Percentiles rank a stretch among this genome's conserved stretches.
These are phyloP conservation scores for Mucor irregularis DNA, from an alignment of 371 early-diverging fungal species.

Conservation along the genomic window DNA sequence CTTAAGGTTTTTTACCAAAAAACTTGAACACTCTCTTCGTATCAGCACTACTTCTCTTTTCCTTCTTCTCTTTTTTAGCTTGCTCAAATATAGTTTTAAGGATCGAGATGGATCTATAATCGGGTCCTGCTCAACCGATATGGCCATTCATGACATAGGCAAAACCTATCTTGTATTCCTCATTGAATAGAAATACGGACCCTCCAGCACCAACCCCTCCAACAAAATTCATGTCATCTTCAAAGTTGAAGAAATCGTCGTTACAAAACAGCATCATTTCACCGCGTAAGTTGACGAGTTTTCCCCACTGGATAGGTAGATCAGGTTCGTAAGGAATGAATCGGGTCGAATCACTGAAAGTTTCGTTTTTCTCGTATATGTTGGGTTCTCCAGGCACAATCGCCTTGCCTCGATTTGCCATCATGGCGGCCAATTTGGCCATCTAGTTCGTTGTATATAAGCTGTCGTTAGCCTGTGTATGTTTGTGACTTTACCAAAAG, in stretches of 20 bases:
- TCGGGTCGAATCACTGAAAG: constrained; percentile 4
- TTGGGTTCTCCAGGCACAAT: constrained; percentile 44
- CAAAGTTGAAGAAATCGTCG: not conserved
- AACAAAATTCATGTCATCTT: not conserved
- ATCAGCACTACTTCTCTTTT: too few species aligned
- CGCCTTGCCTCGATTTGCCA: constrained; percentile 65
- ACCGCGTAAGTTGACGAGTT: not conserved
- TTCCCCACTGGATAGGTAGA: not conserved
- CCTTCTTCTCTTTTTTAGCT: constrained; percentile 6
- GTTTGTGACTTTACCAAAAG: too few species aligned
- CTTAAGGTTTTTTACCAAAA: too few species aligned
- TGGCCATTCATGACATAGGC: constrained; percentile 15
- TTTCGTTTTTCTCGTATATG: constrained; percentile 18
- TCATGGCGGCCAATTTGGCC: constrained; percentile 63
- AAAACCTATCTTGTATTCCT: constrained; percentile 11
- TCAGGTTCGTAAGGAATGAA: not conserved
- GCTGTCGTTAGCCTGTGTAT: too few species aligned
- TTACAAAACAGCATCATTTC: constrained; percentile 1
- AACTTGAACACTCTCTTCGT: too few species aligned
- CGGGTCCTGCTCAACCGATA: not conserved
- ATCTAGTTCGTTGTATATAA: constrained; percentile 37
- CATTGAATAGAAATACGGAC: constrained; percentile 12
- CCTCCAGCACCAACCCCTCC: constrained; percentile 17
- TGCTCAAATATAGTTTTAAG: constrained; percentile 5
- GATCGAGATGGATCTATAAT: constrained; percentile 2